phyloP scores from a whole-genome alignment of 768 basidiomycete species.

The Phylloporus arenicola region DNA sequence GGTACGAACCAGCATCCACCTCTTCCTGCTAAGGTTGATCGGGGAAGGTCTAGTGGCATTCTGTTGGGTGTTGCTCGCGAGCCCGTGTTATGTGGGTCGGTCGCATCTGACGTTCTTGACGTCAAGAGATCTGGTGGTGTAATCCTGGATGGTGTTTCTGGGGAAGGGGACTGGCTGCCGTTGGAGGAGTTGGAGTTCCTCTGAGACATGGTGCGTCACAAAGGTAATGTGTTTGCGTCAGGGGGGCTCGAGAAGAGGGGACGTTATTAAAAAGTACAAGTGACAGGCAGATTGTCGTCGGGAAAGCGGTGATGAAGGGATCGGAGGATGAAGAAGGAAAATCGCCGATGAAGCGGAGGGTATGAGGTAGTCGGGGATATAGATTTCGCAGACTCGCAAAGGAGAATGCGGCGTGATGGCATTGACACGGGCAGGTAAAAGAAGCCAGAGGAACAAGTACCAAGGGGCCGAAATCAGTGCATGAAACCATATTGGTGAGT shows the following conservation, averaged over 20 bases:
- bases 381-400: constrained; percentile 22
- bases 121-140: constrained; percentile 43
- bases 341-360: constrained; percentile 21
- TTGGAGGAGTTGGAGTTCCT: constrained; percentile 45
- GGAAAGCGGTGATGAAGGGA: constrained; percentile 22
- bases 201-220: constrained; percentile 40
- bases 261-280: constrained; percentile 23
- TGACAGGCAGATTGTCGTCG: constrained; percentile 16
- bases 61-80: constrained; percentile 42
- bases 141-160: constrained; percentile 39
- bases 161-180: constrained; percentile 44
- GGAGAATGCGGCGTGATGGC: constrained; percentile 29
- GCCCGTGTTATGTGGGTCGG: constrained; percentile 16
- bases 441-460: constrained; percentile 22
- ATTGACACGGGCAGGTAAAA: constrained; percentile 27
- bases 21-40: constrained; percentile 52
- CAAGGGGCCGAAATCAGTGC: constrained; percentile 29
- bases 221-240: constrained; percentile 15
- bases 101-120: constrained; percentile 34
- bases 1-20: constrained; percentile 74
- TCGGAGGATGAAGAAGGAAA: constrained; percentile 25
- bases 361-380: constrained; percentile 27
- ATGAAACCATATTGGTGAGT: constrained; percentile 29
- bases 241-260: constrained; percentile 21
- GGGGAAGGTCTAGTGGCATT: constrained; percentile 46